A percentile compares a stretch with the other conserved stretches of the same genome.
Evolutionary conservation across 225 moss, liverwort and hornwort genomes (phyloP).

Genomic region (Climacium dendroides): DNA sequence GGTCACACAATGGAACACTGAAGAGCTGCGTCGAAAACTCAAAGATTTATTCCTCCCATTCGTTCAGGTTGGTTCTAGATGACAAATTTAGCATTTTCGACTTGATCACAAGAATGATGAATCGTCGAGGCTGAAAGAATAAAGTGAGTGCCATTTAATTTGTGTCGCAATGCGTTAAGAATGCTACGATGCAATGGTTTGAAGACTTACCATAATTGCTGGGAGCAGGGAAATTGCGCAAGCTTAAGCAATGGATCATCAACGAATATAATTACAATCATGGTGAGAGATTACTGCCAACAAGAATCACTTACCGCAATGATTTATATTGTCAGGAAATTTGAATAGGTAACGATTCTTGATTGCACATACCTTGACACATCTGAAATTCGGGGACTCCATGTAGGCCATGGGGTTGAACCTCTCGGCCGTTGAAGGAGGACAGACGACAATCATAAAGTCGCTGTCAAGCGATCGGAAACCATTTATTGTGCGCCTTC

Average conservation of each 20-base stretch:
- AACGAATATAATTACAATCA: constrained; percentile 4
- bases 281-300: not conserved
- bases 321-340: not conserved
- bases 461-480: constrained; percentile 23
- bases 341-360: not conserved
- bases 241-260: not conserved
- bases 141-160: not conserved
- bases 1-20: constrained; percentile 9
- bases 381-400: not conserved
- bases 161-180: not conserved
- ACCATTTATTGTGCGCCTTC: constrained; percentile 24
- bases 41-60: constrained; percentile 36
- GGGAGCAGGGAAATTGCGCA: constrained; percentile 1
- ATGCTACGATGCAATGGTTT: not conserved
- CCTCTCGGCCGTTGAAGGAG: constrained; percentile 18
- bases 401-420: constrained; percentile 37
- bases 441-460: constrained; percentile 25
- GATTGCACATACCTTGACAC: not conserved
- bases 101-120: not conserved
- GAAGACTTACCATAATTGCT: not conserved
- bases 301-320: not conserved
- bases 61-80: constrained; percentile 10
- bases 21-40: constrained; percentile 27
- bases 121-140: not conserved
- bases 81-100: not conserved